Conservation (phyloP, 257 asterid species). For the Nicotiana knightiana region DNA sequence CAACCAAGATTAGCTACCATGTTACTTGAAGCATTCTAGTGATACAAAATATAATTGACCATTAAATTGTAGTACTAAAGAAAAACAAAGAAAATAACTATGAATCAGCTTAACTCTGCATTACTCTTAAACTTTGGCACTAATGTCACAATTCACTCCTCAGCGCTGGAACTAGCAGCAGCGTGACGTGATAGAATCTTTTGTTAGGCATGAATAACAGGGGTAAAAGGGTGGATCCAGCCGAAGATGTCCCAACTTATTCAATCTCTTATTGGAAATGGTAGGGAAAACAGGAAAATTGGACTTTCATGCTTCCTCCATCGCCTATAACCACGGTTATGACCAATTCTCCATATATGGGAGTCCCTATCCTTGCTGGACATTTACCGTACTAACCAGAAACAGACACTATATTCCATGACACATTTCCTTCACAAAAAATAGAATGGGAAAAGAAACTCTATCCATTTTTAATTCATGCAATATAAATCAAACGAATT, state of each 20-base stretch:
- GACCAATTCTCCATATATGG: neutral
- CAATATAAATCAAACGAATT: neutral
- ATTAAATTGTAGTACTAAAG: neutral
- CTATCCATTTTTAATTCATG: neutral
- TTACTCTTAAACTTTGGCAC: neutral
- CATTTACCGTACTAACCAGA: neutral
- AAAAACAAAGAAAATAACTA: neutral
- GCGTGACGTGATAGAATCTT: too few species aligned
- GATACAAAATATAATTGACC: neutral
- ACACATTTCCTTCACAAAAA: neutral
- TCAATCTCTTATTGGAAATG: neutral
- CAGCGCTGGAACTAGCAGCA: neutral
- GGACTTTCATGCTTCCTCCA: neutral
- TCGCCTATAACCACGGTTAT: neutral
- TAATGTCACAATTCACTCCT: neutral
- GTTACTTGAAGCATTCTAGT: neutral
- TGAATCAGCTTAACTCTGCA: neutral
- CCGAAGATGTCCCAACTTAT: neutral
- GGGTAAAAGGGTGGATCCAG: too few species aligned
- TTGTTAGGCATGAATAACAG: too few species aligned
- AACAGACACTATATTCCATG: neutral
- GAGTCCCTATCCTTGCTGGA: neutral
- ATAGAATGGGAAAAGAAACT: neutral
- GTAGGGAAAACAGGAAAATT: neutral
- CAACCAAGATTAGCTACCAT: neutral